Evolutionary conservation across 2,329 filamentous ascomycete species (phyloP).

Genomic region (Neofusicoccum umdonicola): DNA sequence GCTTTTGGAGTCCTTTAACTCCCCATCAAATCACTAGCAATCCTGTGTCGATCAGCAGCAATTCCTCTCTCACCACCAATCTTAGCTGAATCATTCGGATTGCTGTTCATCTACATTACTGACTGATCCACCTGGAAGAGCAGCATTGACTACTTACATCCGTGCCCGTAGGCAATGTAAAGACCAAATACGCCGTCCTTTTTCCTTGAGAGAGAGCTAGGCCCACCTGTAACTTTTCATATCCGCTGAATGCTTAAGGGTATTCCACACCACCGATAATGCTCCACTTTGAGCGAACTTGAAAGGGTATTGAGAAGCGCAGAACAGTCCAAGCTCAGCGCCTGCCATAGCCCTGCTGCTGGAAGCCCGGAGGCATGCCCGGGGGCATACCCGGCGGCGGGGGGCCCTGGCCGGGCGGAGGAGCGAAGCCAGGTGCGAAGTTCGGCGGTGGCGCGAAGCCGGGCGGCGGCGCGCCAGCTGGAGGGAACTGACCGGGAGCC

Average conservation of each 20-base stretch:
- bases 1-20: background rate
- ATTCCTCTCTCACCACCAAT: background rate
- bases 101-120: constrained; percentile 10
- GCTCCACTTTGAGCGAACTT: background rate
- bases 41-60: background rate
- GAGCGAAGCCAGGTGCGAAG: constrained; percentile 19
- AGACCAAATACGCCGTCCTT: background rate
- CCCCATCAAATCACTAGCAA: background rate
- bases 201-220: background rate
- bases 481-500: constrained; percentile 27
- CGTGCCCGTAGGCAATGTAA: background rate
- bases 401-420: constrained; percentile 10
- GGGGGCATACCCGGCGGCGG: constrained; percentile 13
- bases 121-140: background rate
- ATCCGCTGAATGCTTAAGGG: constrained; percentile 5
- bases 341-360: constrained; percentile 19
- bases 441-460: constrained; percentile 41
- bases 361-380: constrained; percentile 19
- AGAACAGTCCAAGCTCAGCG: background rate
- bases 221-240: constrained; percentile 4
- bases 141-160: constrained; percentile 14
- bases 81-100: background rate
- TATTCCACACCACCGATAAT: background rate
- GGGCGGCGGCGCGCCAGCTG: constrained; percentile 45
- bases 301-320: background rate